Base-by-base conservation (phyloP, 768 basidiomycete genomes). In the Russula vinacea region DNA sequence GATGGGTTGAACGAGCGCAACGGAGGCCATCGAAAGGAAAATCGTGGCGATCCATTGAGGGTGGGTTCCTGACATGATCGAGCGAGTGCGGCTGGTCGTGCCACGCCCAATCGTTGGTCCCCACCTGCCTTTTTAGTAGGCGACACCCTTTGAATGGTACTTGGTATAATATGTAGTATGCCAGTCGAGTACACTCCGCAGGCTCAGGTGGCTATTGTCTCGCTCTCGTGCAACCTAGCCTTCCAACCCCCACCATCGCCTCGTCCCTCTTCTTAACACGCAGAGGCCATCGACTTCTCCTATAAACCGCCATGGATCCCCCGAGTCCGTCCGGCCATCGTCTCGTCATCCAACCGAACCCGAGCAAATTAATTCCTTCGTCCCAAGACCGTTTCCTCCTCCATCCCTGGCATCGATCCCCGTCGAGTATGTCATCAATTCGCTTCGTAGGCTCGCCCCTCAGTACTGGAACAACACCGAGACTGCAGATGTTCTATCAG, bases 401-500 rank as follows among this genome's bases (percentile, higher is more conserved):
- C 81, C 85, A 69, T 78, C 83, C 29, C 78, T 87, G 69, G 77
- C 78, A 47, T 82, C 79, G 67, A 85, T 90, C 42, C 89, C 89
- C 60, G 77, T 83, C 69, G 87, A 88, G 71, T 90, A 89, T 70
- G 88, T 90, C 70, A 72, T 87, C 69, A 81, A 83, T 70, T 85
- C 87, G 72, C 82, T 91, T 47, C 87, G 82, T 74, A 77, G 74
- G 71, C 77, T 90, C 56, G 89, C 88, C 16, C 76, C 83, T 24
- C 76, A 80, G 53, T 89, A 86, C 75, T 90, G 90, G 89, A 82
- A 86, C 70, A 88, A 84, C 67, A 81, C 84, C 62, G 86, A 89
- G 68, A 88, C 85, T 1, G 83, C 89, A 10, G 88, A 92, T 92
- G 89, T 74, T 90, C 90, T 17, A 80, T 92, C 62, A 80, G 90